Evolutionary conservation across 768 basidiomycete genomes (phyloP).

Genomic region (Tricholoma saponaceum): DNA sequence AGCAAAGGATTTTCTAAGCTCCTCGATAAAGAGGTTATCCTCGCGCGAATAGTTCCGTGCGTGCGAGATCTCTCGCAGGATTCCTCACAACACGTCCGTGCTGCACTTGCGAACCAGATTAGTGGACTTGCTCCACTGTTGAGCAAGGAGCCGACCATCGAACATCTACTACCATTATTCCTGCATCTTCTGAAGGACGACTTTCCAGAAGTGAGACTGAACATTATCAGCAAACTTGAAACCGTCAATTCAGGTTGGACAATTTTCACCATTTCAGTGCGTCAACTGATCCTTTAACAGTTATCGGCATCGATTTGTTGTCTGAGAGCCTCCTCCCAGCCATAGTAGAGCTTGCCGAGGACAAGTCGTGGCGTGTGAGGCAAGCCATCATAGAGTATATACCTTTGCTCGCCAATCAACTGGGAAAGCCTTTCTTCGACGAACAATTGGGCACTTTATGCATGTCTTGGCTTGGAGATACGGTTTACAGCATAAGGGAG

Average conservation of each 20-base stretch:
- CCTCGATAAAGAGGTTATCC: constrained; percentile 89
- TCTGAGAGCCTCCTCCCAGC: constrained; percentile 95
- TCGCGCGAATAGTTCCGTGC: constrained; percentile 90
- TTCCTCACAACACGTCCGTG: constrained; percentile 93
- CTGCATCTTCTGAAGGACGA: constrained; percentile 96
- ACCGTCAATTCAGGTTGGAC: constrained; percentile 84
- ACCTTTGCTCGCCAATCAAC: constrained; percentile 96
- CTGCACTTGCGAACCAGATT: constrained; percentile 93
- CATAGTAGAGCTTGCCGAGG: constrained; percentile 96
- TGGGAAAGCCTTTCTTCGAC: constrained; percentile 96
- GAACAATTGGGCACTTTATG: constrained; percentile 95
- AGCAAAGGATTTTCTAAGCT: constrained; percentile 85
- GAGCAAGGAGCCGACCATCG: constrained; percentile 90
- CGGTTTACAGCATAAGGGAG: constrained; percentile 96
- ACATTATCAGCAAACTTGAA: constrained; percentile 98
- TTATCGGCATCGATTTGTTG: constrained; percentile 95
- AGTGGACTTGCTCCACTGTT: constrained; percentile 93
- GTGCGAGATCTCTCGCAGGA: constrained; percentile 94
- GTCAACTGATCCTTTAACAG: constrained; percentile 36
- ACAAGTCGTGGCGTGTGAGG: constrained; percentile 99
- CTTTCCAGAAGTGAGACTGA: constrained; percentile 95
- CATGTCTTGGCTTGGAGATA: constrained; percentile 99
- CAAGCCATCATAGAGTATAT: constrained; percentile 99
- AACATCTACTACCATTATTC: constrained; percentile 95
- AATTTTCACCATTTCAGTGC: constrained; percentile 7